Conservation (phyloP, 2,329 filamentous ascomycete genomes). For the Trichoderma pleuroti region DNA sequence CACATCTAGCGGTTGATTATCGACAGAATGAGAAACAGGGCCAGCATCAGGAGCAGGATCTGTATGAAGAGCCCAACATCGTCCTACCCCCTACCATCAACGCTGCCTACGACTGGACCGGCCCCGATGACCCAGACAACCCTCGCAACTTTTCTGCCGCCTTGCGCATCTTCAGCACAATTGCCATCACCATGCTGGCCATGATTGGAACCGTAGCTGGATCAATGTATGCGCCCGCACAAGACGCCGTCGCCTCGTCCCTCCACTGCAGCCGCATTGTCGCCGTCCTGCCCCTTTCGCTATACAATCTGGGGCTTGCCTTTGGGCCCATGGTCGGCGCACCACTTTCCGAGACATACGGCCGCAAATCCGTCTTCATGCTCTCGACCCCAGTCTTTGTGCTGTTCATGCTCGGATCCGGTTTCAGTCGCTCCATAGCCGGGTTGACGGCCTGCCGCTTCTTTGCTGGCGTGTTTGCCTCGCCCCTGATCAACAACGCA, state of each 20-base stretch:
- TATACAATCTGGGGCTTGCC: slow-evolving; percentile 30
- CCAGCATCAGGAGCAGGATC: slow-evolving; percentile 16
- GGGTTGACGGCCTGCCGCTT: slow-evolving; percentile 71
- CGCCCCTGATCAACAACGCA: slow-evolving; percentile 59
- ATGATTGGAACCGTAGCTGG: slow-evolving; percentile 42
- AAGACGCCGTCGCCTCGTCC: slow-evolving; percentile 23
- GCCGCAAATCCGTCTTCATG: slow-evolving; percentile 43
- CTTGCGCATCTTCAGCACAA: slow-evolving; percentile 74
- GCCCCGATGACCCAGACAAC: slow-evolving; percentile 65
- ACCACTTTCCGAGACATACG: slow-evolving; percentile 69
- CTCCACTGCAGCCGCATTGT: slow-evolving; percentile 23
- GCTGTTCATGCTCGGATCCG: slow-evolving; percentile 72
- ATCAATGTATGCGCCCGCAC: slow-evolving; percentile 33
- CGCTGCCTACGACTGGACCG: slow-evolving; percentile 29
- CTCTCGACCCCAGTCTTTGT: slow-evolving; percentile 62
- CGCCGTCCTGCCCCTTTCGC: slow-evolving; percentile 27
- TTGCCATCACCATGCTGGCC: slow-evolving; percentile 68
- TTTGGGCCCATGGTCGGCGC: slow-evolving; percentile 67
- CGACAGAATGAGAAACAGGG: not conserved
- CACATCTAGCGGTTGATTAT: not conserved
- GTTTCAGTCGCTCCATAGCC: slow-evolving; percentile 62
- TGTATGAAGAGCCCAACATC: slow-evolving; percentile 8
- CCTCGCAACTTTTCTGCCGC: slow-evolving; percentile 77
- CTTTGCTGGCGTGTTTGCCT: slow-evolving; percentile 60
- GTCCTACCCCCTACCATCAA: slow-evolving; percentile 26